Base-by-base conservation (phyloP, 768 basidiomycete genomes). In the Lentinula raphanica region DNA sequence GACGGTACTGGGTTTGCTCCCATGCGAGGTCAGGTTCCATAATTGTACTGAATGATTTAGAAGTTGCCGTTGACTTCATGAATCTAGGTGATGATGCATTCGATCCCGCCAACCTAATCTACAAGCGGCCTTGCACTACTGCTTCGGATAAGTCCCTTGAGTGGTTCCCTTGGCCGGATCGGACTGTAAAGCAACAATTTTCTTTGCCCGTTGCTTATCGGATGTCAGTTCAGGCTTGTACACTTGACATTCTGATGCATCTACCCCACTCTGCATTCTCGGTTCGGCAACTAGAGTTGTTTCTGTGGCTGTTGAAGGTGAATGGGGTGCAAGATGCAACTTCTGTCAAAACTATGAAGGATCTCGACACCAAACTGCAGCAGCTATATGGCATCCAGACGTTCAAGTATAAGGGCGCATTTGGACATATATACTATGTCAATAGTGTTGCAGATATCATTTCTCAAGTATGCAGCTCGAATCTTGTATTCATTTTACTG, bases 391-490 rank as follows among this genome's bases (percentile, higher is more conserved):
- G 74, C 0, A 63, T 75, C n/a, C 46, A 64, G 1, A 68, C 66
- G 23, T 58, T 72, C 2, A 13, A 49, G 6, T 72, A 73, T 53
- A 45, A 65, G 8, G 73, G 74, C 3, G 64, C 64, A 0, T 62
- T 72, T 21, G 72, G 72, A 0, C 66, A 74, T 55, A 62, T 49
- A 9, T 74, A 71, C 48, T 68, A 66, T 61, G 66, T 71, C 3
- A 76, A 74, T 54, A 61, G 55, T 21, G 39, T 76, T 5, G 28
- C 64, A 0, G 55, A 36, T 23, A 58, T 58, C 2, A 27, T 58
- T 17, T 8, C 32, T 11, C 58, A 58, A 28, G 58, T 58, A 58
- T 17, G n/a, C 5, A 11, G 25, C 7, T n/a, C n/a, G n/a, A 21
- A 1, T 8, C 12, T 12, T 32, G 32, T 32, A 40, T 32, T 49